Base-by-base conservation (phyloP, 371 early-diverging fungal genomes). In the Mucor piriformis region DNA sequence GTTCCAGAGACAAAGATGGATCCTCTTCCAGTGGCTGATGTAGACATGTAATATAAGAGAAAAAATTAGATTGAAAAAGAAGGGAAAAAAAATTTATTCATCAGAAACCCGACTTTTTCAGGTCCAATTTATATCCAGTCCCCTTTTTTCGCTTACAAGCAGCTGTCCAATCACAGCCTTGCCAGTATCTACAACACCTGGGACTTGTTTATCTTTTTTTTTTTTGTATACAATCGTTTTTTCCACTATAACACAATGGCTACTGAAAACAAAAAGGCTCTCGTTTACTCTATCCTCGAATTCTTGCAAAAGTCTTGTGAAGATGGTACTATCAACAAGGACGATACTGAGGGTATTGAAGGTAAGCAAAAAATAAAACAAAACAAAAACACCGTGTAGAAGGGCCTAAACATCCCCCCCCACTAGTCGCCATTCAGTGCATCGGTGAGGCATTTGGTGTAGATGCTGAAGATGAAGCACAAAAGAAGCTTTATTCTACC, bases 391-490 rank as follows among this genome's bases (percentile, higher is more conserved):
- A 11, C 34, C 21, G 13, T 12, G 16, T 24, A 33, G 3, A 15
- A 5, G 5, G 10, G 24, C 50, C n/a, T 43, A 6, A 29, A 29
- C 29, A 11, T 32, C 23, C 10, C 11, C n/a, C 3, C 8, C 23
- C 4, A 51, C n/a, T 37, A 79, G 80, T 95, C 49, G 96, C 96
- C 63, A 90, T 92, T 73, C 95, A 95, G 67, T 95, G 96, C 80
- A 93, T 97, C 50, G 87, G 91, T 56, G 96, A 96, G 60, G 94
- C 94, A 25, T 97, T 97, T 76, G 92, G 88, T 32, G 87, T 97
- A 55, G 90, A 95, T 69, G 57, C 78, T 52, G 72, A 73, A 35
- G 93, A 96, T 69, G 76, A 79, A 18, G 82, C 69, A 15, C 90
- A 91, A 63, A 73, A 83, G 52, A 66, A 74, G 50, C 71, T 76